Conservation (phyloP, 2,329 filamentous ascomycete species). For the Sordariomycetes sp. region DNA sequence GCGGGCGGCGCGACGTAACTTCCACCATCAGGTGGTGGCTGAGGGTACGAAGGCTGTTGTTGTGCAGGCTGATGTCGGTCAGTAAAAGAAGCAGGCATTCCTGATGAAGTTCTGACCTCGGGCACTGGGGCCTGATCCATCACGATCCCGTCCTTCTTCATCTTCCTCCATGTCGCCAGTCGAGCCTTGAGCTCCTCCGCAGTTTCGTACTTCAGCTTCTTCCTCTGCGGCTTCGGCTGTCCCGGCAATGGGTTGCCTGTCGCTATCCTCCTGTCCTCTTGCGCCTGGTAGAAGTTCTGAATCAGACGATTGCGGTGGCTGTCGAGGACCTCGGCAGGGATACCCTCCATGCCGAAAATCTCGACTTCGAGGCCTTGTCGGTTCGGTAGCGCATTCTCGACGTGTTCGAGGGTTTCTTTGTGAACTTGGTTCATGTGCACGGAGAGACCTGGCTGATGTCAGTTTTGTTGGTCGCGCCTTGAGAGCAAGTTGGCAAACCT, state of each 20-base stretch:
- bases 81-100: no score
- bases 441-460: conserved; percentile 57
- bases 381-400: conserved; percentile 88
- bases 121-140: not conserved
- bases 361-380: conserved; percentile 81
- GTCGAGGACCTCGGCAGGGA: conserved; percentile 75
- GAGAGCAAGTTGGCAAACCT: conserved; percentile 45
- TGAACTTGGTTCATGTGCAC: conserved; percentile 99
- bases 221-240: conserved; percentile 55
- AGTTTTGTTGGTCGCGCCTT: not conserved
- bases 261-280: conserved; percentile 70
- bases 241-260: conserved; percentile 79
- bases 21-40: conserved; percentile 11
- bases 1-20: conserved; percentile 26
- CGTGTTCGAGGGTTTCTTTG: conserved; percentile 78
- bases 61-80: no score
- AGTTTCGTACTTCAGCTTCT: conserved; percentile 66
- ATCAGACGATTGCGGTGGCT: conserved; percentile 82
- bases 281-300: conserved; percentile 74
- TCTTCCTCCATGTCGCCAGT: conserved; percentile 62
- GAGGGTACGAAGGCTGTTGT: conserved; percentile 5
- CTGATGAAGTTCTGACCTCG: no score
- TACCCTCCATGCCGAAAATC: conserved; percentile 97
- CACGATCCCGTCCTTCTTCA: conserved; percentile 31
- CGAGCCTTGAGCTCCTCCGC: conserved; percentile 72